Conservation (phyloP, 164 flowering plant genomes). For the Annona cherimola region DNA sequence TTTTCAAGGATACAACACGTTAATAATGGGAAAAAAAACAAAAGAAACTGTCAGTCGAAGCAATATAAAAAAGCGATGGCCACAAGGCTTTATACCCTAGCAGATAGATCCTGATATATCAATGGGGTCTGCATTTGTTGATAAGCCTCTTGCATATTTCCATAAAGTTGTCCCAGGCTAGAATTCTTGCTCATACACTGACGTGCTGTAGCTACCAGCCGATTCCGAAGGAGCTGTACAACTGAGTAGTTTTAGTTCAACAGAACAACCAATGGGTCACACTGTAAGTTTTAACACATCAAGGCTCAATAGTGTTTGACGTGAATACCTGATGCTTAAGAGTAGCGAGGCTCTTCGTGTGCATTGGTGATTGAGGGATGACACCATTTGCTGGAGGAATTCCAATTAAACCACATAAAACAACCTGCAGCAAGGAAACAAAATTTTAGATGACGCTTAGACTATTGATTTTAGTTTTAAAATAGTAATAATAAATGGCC, state of each 20-base stretch:
- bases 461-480: not conserved
- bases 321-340: conserved; percentile 83
- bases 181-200: conserved; percentile 63
- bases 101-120: conserved; percentile 65
- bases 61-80: not conserved
- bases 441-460: not conserved
- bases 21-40: not conserved
- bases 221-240: conserved; percentile 78
- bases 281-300: not conserved
- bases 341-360: conserved; percentile 97
- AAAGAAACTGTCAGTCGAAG: not conserved
- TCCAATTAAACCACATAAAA: conserved; percentile 93
- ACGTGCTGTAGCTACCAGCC: conserved; percentile 76
- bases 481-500: not conserved
- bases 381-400: conserved; percentile 99
- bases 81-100: conserved; percentile 28
- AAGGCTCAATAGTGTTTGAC: not conserved
- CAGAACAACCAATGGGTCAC: not conserved
- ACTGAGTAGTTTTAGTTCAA: not conserved
- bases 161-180: conserved; percentile 85
- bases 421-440: conserved; percentile 38
- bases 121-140: conserved; percentile 95
- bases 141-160: conserved; percentile 95
- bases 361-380: conserved; percentile 99
- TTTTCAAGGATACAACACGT: conserved; percentile 17